A percentile compares a stretch with the other conserved stretches of the same genome.
These are phyloP conservation scores for Pseudogymnoascus sp. DNA, from an alignment of 2,329 filamentous ascomycete species.

Conservation along the genomic window DNA sequence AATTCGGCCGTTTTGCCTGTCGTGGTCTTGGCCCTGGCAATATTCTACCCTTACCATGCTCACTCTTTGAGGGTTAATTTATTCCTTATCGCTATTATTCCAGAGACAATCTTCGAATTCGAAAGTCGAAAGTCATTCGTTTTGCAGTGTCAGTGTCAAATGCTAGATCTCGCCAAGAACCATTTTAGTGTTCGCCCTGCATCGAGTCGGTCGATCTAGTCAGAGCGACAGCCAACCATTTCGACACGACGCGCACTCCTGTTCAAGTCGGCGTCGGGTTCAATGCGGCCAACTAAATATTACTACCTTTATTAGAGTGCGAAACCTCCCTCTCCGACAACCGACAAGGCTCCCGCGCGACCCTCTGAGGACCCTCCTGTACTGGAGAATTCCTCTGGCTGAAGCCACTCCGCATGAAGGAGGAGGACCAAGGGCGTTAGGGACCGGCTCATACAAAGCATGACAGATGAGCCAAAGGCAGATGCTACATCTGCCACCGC, in stretches of 20 bases:
- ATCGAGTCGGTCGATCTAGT: conserved; percentile 1
- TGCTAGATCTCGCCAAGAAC: background rate
- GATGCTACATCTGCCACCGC: background rate
- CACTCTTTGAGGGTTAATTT: background rate
- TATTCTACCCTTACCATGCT: background rate
- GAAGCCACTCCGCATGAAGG: background rate
- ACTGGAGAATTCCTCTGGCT: background rate
- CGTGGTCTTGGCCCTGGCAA: background rate
- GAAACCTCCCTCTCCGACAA: background rate
- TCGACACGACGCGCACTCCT: background rate
- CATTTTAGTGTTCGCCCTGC: background rate
- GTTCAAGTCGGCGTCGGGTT: background rate
- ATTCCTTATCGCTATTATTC: background rate
- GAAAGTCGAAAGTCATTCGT: background rate
- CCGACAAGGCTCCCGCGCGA: background rate
- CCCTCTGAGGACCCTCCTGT: background rate
- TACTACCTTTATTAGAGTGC: background rate
- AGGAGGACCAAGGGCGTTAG: background rate
- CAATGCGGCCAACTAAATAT: conserved; percentile 5
- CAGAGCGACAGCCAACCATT: conserved; percentile 8
- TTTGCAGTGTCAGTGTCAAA: background rate
- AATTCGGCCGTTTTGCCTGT: background rate
- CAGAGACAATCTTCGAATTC: background rate
- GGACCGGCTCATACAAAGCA: background rate
- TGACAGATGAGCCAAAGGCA: background rate